Conservation (phyloP, 2,329 filamentous ascomycete genomes). For the Ascosphaera aggregata region DNA sequence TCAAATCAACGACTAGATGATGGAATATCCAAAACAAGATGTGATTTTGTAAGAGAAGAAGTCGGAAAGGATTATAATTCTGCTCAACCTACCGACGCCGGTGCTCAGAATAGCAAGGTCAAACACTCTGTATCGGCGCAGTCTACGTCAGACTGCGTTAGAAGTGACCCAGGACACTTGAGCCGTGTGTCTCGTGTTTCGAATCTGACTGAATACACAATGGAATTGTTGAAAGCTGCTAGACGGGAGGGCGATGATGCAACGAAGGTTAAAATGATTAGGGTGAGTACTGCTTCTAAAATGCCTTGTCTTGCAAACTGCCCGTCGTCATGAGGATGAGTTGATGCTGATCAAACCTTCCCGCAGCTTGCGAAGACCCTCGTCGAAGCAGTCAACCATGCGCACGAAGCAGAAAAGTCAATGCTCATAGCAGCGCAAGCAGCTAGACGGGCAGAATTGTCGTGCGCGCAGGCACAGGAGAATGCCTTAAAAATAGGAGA, state of each 20-base stretch:
- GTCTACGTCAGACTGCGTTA: neutral
- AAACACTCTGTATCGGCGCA: neutral
- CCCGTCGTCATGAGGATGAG: constrained; percentile 1
- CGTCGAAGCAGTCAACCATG: constrained; percentile 7
- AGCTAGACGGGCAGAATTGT: constrained; percentile 7
- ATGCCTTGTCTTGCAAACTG: constrained; percentile 1
- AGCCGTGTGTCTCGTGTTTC: neutral
- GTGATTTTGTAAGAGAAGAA: no score
- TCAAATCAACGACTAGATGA: no score
- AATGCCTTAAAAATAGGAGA: constrained; percentile 6
- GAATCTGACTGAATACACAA: constrained; percentile 2
- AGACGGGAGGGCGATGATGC: constrained; percentile 4
- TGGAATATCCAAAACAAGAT: no score
- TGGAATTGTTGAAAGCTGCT: constrained; percentile 6
- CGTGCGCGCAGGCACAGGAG: constrained; percentile 7
- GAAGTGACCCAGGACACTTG: neutral
- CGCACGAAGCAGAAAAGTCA: constrained; percentile 7
- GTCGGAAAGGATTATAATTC: no score
- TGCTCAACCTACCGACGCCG: no score
- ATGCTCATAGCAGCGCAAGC: constrained; percentile 7
- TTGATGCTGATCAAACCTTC: neutral
- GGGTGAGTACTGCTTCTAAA: constrained; percentile 3
- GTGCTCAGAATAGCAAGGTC: no score
- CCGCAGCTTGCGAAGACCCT: constrained; percentile 6
- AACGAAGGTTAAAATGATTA: constrained; percentile 7